Conservation (phyloP, 331 rosid genomes). For the Malus hybrid region DNA sequence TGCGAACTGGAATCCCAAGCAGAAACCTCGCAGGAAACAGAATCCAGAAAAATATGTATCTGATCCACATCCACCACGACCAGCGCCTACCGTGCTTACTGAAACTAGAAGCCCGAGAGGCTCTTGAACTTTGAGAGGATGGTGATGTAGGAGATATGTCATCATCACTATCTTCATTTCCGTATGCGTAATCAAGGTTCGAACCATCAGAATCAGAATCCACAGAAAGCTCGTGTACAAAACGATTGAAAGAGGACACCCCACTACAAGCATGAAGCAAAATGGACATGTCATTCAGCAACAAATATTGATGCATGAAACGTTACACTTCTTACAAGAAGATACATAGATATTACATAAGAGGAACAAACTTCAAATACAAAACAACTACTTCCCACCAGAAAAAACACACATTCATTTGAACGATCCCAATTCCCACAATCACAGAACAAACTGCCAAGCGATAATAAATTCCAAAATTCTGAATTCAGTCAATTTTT, state of each 20-base stretch:
- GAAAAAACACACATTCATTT: background rate
- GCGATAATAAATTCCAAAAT: background rate
- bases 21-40: constrained; percentile 48
- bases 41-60: constrained; percentile 45
- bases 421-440: background rate
- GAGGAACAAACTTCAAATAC: background rate
- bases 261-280: constrained; percentile 48
- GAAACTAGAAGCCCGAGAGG: constrained; percentile 36
- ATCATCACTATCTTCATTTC: constrained; percentile 55
- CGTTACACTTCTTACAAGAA: background rate
- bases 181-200: constrained; percentile 49
- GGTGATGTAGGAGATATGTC: constrained; percentile 45
- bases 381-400: background rate
- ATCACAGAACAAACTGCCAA: too few relatives aligned
- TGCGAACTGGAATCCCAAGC: constrained; percentile 43
- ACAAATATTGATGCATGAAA: background rate
- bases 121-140: constrained; percentile 54
- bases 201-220: constrained; percentile 64
- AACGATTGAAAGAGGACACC: constrained; percentile 82
- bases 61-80: constrained; percentile 60
- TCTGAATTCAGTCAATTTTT: too few relatives aligned
- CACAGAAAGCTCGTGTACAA: constrained; percentile 77
- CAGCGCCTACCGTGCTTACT: constrained; percentile 25
- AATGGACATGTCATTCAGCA: background rate
- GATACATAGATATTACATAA: background rate